These are phyloP conservation scores for Apiospora arundinis DNA, from an alignment of 2,329 filamentous ascomycete species.

Conservation along the genomic window DNA sequence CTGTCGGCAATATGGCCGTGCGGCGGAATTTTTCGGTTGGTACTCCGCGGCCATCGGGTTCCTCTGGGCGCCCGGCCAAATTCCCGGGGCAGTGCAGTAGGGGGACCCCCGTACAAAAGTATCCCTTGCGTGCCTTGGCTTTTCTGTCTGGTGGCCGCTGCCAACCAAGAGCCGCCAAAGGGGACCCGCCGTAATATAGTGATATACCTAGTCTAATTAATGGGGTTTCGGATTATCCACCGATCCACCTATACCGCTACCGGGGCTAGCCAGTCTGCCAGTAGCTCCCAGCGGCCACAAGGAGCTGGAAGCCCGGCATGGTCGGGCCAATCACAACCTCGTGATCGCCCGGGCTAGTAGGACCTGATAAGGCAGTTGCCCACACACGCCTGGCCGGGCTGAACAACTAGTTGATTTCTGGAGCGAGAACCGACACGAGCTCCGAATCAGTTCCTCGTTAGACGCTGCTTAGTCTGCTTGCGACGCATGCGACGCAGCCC, in stretches of 20 bases:
- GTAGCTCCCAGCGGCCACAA: background rate
- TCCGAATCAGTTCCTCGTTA: background rate
- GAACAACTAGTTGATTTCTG: background rate
- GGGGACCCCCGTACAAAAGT: too few species aligned
- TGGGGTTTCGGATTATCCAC: background rate
- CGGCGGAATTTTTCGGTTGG: background rate
- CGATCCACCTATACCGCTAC: background rate
- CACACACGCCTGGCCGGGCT: constrained; percentile 1
- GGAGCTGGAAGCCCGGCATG: background rate
- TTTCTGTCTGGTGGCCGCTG: too few species aligned
- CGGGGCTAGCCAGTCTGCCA: too few species aligned
- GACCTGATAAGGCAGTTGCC: background rate
- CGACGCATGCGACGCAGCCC: background rate
- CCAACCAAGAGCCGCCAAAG: background rate
- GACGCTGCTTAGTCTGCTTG: background rate
- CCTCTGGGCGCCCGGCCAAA: too few species aligned
- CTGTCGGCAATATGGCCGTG: background rate
- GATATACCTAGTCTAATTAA: background rate
- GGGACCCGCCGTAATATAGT: background rate
- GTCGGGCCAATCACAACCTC: background rate
- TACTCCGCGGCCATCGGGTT: background rate
- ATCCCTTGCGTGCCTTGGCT: too few species aligned
- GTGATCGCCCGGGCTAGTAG: background rate
- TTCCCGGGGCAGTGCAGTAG: too few species aligned
- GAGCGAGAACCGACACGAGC: background rate